phyloP scores from a whole-genome alignment of 2,329 filamentous ascomycete species.

The Fusarium sp. region DNA sequence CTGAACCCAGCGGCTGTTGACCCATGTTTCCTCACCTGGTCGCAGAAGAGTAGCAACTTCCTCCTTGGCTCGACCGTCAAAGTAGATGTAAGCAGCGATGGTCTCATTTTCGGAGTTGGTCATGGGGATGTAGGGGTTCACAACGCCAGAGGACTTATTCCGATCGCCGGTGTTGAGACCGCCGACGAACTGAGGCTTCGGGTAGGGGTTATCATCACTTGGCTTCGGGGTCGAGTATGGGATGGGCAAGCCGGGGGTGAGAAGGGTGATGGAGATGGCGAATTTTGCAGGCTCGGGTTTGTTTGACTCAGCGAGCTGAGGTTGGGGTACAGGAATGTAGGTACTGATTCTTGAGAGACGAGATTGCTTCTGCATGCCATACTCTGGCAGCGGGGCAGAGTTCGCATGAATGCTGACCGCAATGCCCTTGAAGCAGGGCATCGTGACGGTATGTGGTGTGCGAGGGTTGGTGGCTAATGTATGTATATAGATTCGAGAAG shows the following conservation, averaged over 20 bases:
- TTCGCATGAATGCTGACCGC: slow-evolving; percentile 94
- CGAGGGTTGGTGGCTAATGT: slow-evolving; percentile 18
- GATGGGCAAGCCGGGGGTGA: slow-evolving; percentile 87
- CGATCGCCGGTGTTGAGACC: slow-evolving; percentile 66
- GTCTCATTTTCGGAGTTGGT: slow-evolving; percentile 96
- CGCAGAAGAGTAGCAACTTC: slow-evolving; percentile 94
- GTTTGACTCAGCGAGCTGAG: slow-evolving; percentile 74
- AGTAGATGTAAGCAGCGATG: slow-evolving; percentile 98
- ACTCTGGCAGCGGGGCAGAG: slow-evolving; percentile 84
- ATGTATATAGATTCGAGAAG: slow-evolving; percentile 24
- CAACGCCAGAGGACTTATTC: slow-evolving; percentile 61
- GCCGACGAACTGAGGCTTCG: slow-evolving; percentile 84
- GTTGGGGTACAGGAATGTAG: slow-evolving; percentile 94
- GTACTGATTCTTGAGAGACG: slow-evolving; percentile 92
- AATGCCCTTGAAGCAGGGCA: slow-evolving; percentile 99
- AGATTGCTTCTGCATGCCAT: slow-evolving; percentile 94
- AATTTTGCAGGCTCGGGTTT: slow-evolving; percentile 95
- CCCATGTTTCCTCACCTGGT: slow-evolving; percentile 97
- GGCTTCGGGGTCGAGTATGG: slow-evolving; percentile 92
- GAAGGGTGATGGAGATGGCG: slow-evolving; percentile 95
- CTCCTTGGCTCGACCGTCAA: slow-evolving; percentile 93
- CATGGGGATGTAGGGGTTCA: slow-evolving; percentile 90
- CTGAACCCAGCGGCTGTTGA: slow-evolving; percentile 97
- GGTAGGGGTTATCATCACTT: slow-evolving; percentile 78
- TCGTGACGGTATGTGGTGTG: slow-evolving; percentile 51